A percentile compares a stretch with the other conserved stretches of the same genome.
These are phyloP conservation scores for Fonsecaea nubica DNA, from an alignment of 2,329 filamentous ascomycete genomes.

Conservation along the genomic window DNA sequence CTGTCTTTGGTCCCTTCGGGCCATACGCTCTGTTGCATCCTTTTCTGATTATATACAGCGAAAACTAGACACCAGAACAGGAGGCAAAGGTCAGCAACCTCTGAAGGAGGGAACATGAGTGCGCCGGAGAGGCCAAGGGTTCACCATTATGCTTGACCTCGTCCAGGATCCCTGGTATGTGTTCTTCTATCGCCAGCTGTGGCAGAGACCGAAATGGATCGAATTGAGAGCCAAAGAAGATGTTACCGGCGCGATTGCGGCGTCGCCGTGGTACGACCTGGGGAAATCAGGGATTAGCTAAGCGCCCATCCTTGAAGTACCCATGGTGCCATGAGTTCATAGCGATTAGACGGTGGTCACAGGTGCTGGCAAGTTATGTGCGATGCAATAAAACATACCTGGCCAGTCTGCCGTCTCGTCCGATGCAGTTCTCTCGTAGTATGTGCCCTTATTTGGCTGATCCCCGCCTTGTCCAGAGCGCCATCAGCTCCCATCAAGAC, in stretches of 20 bases:
- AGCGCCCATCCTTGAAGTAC: neutral
- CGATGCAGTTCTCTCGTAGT: conserved; percentile 33
- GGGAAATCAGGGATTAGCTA: conserved; percentile 3
- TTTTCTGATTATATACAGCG: conserved; percentile 22
- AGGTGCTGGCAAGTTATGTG: neutral
- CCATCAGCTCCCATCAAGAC: conserved; percentile 30
- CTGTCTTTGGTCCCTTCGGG: conserved; percentile 19
- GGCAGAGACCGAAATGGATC: conserved; percentile 25
- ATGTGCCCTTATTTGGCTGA: conserved; percentile 33
- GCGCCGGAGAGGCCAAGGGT: neutral
- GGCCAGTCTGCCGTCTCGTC: conserved; percentile 22
- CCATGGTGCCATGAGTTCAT: neutral
- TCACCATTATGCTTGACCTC: conserved; percentile 28
- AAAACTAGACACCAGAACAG: conserved; percentile 14
- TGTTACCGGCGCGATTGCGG: conserved; percentile 19
- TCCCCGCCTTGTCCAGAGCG: conserved; percentile 25
- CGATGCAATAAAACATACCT: conserved; percentile 15
- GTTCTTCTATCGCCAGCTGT: conserved; percentile 20
- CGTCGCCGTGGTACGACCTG: conserved; percentile 17
- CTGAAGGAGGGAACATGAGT: neutral
- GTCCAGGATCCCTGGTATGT: conserved; percentile 26
- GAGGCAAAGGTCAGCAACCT: neutral
- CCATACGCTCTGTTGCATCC: conserved; percentile 27
- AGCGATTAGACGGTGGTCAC: neutral
- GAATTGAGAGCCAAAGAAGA: conserved; percentile 27